Evolutionary conservation across 75 land plant species (phyloP), one percentile per base, ranked within the genome.

Genomic region (Cupressus sempervirens): DNA sequence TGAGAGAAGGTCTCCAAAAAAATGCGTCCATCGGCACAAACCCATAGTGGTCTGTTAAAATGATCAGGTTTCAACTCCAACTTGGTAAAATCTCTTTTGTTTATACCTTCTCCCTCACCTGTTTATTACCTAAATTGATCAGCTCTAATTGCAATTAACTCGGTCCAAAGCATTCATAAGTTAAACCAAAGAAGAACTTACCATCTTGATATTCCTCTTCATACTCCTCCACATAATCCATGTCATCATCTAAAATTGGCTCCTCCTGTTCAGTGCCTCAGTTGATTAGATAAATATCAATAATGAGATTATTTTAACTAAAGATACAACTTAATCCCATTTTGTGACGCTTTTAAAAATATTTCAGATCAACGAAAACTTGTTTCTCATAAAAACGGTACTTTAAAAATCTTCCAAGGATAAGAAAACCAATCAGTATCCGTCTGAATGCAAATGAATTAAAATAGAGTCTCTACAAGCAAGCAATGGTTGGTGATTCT

Each of bases 1-100:
- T 89, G 93, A 10, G 99, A 97, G 88, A 97, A 97, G 0, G 99
- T 97, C 87, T 97, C 99, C 26, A 97, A 84, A 84, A 97, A 96
- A 26, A 97, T 97, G 0, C 96, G 94, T 20, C 99, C 98, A 90
- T 97, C 99, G 34, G 98, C 92, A 83, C 99, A 94, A 38, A 97
- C 99, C 99, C 99, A 97, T 40, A 97, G 84, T 18, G 99, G 99
- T n/a, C 99, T 86, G 84, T 96, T 96, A 6, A 50, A 86, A 85
- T 97, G 99, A 84, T 97, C 99, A 30, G 93, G 92, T 86, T 97
- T 97, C 74, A 97, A 53, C 74, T 96, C 99, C 82, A 97, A 82
- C 87, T 97, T 96, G 12, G 94, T 90, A 83, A 96, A 97, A 91
- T 97, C 99, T 83, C 89, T 91, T 90, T 93, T 93, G 75, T 92